These are phyloP conservation scores for Graphilbum sp. DNA, from an alignment of 2,329 filamentous ascomycete genomes.

Conservation along the genomic window DNA sequence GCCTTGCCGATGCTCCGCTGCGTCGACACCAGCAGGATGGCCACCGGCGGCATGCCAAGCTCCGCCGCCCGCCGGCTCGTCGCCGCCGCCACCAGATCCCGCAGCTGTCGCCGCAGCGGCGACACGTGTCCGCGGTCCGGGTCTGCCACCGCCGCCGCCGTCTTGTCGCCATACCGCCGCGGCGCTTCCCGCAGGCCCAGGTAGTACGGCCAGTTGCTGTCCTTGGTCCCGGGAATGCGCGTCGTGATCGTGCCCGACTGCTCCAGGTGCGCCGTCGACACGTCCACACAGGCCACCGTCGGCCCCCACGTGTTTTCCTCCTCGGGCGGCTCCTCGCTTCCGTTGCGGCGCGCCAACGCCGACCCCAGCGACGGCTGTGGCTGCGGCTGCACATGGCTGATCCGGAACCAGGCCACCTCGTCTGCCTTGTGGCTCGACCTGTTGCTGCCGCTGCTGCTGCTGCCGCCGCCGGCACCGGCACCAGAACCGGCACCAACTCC, in stretches of 20 bases:
- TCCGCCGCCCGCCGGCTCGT: conserved; percentile 79
- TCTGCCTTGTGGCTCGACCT: conserved; percentile 18
- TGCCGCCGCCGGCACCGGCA: too few species aligned
- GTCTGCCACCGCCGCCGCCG: conserved; percentile 24
- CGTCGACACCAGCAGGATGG: conserved; percentile 76
- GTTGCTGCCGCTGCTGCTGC: too few species aligned
- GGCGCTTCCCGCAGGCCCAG: conserved; percentile 58
- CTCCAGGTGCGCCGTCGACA: conserved; percentile 72
- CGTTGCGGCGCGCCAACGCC: conserved; percentile 26
- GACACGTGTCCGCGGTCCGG: conserved; percentile 32
- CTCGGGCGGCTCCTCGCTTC: conserved; percentile 36
- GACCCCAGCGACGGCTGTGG: too few species aligned
- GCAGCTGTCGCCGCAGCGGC: conserved; percentile 48
- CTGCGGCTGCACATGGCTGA: conserved; percentile 54
- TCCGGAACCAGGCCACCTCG: conserved; percentile 81
- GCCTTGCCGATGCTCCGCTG: conserved; percentile 89
- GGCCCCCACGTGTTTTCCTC: conserved; percentile 60
- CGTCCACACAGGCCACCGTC: conserved; percentile 72
- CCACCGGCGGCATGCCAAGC: conserved; percentile 72
- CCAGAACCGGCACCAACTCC: too few species aligned
- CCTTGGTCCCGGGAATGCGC: conserved; percentile 58
- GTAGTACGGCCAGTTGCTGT: conserved; percentile 80
- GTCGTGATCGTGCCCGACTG: conserved; percentile 79
- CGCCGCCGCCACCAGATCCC: conserved; percentile 74
- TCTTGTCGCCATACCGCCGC: conserved; percentile 23